A percentile compares a stretch with the other conserved stretches of the same genome.
Evolutionary conservation across 1,284 basidiomycete genomes (phyloP).

Genomic region (Irpex lacteus): DNA sequence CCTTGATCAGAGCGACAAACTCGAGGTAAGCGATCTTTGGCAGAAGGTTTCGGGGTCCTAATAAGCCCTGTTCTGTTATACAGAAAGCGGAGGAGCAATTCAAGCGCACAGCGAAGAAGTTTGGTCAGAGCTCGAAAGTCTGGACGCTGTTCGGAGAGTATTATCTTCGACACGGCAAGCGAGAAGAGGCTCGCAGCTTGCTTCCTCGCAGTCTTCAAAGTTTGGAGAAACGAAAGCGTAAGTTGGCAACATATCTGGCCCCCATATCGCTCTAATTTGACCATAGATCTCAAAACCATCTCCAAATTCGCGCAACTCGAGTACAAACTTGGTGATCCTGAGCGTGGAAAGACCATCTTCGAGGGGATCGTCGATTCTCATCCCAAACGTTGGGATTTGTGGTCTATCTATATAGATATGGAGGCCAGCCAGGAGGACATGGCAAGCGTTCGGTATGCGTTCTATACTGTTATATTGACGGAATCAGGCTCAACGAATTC

Average conservation of each 20-base stretch:
- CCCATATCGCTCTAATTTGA: background rate
- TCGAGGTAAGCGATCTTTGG: conserved; percentile 46
- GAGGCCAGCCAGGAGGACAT: conserved; percentile 80
- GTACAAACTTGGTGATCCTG: conserved; percentile 91
- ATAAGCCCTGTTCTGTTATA: too few relatives aligned
- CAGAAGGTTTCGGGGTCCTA: too few relatives aligned
- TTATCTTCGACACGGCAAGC: conserved; percentile 67
- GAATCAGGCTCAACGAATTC: background rate
- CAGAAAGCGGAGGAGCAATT: conserved; percentile 88
- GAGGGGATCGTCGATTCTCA: conserved; percentile 96
- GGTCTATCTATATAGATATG: conserved; percentile 98
- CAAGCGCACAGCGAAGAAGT: conserved; percentile 88
- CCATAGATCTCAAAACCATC: conserved; percentile 88
- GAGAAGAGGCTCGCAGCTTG: conserved; percentile 83
- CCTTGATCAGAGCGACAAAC: conserved; percentile 80
- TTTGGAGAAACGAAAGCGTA: conserved; percentile 93
- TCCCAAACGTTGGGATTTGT: conserved; percentile 92
- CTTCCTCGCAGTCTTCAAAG: conserved; percentile 90
- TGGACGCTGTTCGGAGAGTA: conserved; percentile 90
- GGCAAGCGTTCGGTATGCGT: conserved; percentile 62
- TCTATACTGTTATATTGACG: conserved; percentile 6
- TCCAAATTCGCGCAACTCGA: conserved; percentile 94
- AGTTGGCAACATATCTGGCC: background rate
- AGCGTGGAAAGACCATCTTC: conserved; percentile 94
- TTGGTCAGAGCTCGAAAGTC: conserved; percentile 85